Base-by-base conservation (phyloP, 352 stramenopile species). In the Blastocystis sp. region DNA sequence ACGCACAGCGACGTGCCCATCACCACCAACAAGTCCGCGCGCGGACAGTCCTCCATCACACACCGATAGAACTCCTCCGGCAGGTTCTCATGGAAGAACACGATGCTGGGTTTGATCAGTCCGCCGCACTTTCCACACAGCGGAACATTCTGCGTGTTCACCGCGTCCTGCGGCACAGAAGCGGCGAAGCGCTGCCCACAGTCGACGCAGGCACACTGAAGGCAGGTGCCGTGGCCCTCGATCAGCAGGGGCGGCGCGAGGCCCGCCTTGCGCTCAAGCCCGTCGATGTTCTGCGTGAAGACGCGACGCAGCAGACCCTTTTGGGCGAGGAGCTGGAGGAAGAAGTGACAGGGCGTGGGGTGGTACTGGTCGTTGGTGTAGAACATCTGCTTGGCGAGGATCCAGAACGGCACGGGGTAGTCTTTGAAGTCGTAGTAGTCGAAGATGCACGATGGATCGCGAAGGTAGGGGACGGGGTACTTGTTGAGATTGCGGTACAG, bases 211-310 rank as follows among this genome's bases (percentile, higher is more conserved):
- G 90, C 92, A 4, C 62, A 64, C 4, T 57, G 17, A 4, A 14
- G 40, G 95, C 96, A 87, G 89, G 93, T 1, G 43, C 77, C 77
- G 40, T 87, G 77, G 9, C 77, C 77, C 40, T 77, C 65, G 28
- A 77, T 45, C 7, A 74, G 21, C 0, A 78, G 3, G 40, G 77
- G 65, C 19, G 57, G 77, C 34, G 24, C 21, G 10, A 87, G 34
- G 10, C 77, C 77, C 14, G 77, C 62, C 17, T 69, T 48, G 24
- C 62, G 65, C 21, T 87, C 77, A 6, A 87, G 48, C 42, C 94
- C 95, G 89, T 99, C 97, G 90, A 99, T 98, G 90, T 99, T 99
- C 90, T 98, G 95, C 43, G 95, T 98, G 89, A 98, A 98, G 45
- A 96, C 91, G 7, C 95, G 92, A 77, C 97, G 89, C 40, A 98